These are phyloP conservation scores for Blastocystis sp. DNA, from an alignment of 352 stramenopile species.

Conservation along the genomic window DNA sequence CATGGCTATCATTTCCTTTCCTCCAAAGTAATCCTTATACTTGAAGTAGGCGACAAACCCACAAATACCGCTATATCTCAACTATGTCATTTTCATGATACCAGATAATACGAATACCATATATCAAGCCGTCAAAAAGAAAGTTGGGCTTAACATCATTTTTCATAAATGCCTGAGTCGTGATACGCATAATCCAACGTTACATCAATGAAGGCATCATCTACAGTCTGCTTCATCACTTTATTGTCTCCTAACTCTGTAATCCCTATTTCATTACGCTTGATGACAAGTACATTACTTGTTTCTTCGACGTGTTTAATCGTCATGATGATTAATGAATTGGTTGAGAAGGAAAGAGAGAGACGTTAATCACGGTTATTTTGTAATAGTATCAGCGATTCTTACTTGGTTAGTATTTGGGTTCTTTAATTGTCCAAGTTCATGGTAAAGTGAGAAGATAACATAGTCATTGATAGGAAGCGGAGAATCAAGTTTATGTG, in stretches of 20 bases:
- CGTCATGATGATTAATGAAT: neutral
- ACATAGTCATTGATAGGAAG: neutral
- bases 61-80: constrained; percentile 26
- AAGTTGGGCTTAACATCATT: constrained; percentile 63
- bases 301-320: constrained; percentile 50
- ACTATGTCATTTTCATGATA: neutral
- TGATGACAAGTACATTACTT: neutral
- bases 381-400: neutral
- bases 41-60: constrained; percentile 47
- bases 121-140: constrained; percentile 23
- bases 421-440: too few relatives aligned
- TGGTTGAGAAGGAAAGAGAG: neutral
- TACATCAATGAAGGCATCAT: constrained; percentile 47
- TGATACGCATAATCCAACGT: neutral
- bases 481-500: neutral
- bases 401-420: neutral
- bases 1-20: constrained; percentile 32
- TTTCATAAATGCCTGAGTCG: constrained; percentile 13
- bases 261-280: constrained; percentile 14
- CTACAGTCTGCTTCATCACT: constrained; percentile 58
- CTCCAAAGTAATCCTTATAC: constrained; percentile 51
- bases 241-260: constrained; percentile 64
- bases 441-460: neutral
- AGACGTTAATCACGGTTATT: neutral
- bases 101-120: constrained; percentile 9